phyloP scores from a whole-genome alignment of 176 grass and related monocot species.

The sorghum (Sorghum bicolor) region DNA sequence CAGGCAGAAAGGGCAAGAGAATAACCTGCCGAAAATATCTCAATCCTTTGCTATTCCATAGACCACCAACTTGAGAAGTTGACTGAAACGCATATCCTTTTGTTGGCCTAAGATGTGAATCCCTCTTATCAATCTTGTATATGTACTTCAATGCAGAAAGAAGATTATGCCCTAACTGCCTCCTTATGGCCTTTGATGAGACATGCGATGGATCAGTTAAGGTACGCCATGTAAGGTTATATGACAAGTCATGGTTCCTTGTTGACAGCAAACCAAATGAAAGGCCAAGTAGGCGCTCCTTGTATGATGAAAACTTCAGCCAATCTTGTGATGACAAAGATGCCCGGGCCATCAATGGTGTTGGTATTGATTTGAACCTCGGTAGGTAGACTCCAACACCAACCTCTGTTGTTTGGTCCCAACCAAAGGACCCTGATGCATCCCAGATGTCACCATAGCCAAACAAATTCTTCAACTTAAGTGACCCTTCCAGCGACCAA shows the following conservation, averaged over 20 bases:
- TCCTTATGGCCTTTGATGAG: conserved; percentile 62
- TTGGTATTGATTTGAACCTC: conserved; percentile 71
- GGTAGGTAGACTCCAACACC: conserved; percentile 66
- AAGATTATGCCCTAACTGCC: conserved; percentile 81
- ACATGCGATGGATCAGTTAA: conserved; percentile 64
- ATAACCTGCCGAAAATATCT: conserved; percentile 82
- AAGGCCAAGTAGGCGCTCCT: conserved; percentile 65
- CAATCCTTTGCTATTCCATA: conserved; percentile 60
- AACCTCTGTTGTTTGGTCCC: conserved; percentile 69
- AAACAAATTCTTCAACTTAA: conserved; percentile 85
- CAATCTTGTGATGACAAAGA: conserved; percentile 82
- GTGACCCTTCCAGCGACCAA: conserved; percentile 71
- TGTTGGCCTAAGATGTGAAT: conserved; percentile 83
- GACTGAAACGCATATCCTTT: conserved; percentile 85
- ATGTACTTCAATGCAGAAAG: conserved; percentile 85
- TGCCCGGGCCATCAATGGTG: conserved; percentile 62
- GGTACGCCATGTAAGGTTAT: conserved; percentile 73
- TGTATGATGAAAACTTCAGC: conserved; percentile 78
- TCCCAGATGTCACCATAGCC: conserved; percentile 93
- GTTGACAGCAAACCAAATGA: conserved; percentile 90
- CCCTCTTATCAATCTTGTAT: conserved; percentile 81
- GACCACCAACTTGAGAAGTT: conserved; percentile 78
- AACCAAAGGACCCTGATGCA: conserved; percentile 71
- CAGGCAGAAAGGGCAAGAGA: neutral
- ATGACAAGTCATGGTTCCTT: conserved; percentile 67